phyloP scores from a whole-genome alignment of 2,329 filamentous ascomycete species.

The Coleophoma cylindrospora region DNA sequence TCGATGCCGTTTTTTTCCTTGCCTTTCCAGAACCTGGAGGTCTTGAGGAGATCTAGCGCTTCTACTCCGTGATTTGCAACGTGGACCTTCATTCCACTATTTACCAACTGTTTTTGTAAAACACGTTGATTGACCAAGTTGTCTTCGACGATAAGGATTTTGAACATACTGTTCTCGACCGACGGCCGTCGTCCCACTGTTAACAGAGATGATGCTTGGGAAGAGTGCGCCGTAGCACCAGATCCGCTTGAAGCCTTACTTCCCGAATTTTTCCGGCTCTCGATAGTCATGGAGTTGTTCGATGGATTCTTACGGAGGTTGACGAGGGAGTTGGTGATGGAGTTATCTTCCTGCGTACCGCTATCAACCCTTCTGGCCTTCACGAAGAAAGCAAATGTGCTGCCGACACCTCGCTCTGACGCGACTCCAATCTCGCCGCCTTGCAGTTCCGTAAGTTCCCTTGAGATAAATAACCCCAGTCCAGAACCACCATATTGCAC shows the following conservation, averaged over 20 bases:
- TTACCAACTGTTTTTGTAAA: slow-evolving; percentile 55
- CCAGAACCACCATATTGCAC: slow-evolving; percentile 72
- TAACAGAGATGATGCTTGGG: slow-evolving; percentile 1
- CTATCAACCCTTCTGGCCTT: slow-evolving; percentile 15
- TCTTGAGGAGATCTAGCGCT: slow-evolving; percentile 51
- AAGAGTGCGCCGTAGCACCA: slow-evolving; percentile 6
- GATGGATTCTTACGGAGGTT: slow-evolving; percentile 12
- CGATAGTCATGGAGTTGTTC: slow-evolving; percentile 10
- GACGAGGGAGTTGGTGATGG: slow-evolving; percentile 12
- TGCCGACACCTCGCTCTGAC: slow-evolving; percentile 62
- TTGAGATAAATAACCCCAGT: slow-evolving; percentile 74
- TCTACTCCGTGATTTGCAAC: slow-evolving; percentile 63
- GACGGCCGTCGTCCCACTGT: not conserved
- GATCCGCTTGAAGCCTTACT: slow-evolving; percentile 13
- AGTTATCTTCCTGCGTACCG: slow-evolving; percentile 16
- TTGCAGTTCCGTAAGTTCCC: slow-evolving; percentile 73
- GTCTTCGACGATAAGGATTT: slow-evolving; percentile 63
- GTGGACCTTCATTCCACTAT: slow-evolving; percentile 53
- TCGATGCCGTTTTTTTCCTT: slow-evolving; percentile 37
- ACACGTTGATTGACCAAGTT: slow-evolving; percentile 65
- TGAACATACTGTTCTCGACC: slow-evolving; percentile 22
- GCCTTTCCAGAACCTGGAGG: slow-evolving; percentile 50
- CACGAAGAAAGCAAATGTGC: slow-evolving; percentile 71
- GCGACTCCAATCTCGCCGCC: slow-evolving; percentile 75
- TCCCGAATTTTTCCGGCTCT: slow-evolving; percentile 14